Evolutionary conservation across 331 rosid genomes (phyloP), one percentile per base, ranked within the genome.

Genomic region (Telfairia occidentalis): DNA sequence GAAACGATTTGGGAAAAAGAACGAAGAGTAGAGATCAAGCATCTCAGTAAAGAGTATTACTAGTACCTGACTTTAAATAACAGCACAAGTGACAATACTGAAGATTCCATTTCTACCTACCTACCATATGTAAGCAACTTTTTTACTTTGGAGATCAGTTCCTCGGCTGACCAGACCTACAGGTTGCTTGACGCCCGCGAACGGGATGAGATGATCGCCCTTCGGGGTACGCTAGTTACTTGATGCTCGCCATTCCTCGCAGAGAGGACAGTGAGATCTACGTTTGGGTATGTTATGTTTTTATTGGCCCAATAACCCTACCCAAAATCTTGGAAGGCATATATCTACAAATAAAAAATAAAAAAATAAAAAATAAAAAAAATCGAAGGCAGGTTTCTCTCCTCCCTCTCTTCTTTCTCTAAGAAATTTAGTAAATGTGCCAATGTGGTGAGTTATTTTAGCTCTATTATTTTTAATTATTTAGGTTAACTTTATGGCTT

Each of bases 291-390:
- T 26, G 12, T 7, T 13, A 16, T 16, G 69, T 43, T 38, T 28
- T 32, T 32, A 40, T 64, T 10, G 29, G 71, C 71, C 49, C n/a
- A 35, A 37, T 35, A 64, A 9, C 29, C 71, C 48, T 64, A 64
- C 71, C 71, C 71, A 63, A 18, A 63, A 61, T 61, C 28, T 54
- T 53, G n/a, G n/a, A n/a, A n/a, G n/a, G n/a, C n/a, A n/a, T n/a
- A n/a, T n/a, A n/a, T n/a, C n/a, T n/a, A n/a, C n/a, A n/a, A n/a
- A n/a, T n/a, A n/a, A n/a, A n/a, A n/a, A n/a, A n/a, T n/a, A n/a
- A n/a, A n/a, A n/a, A n/a, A n/a, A n/a, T n/a, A n/a, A n/a, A n/a
- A n/a, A n/a, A n/a, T n/a, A n/a, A n/a, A n/a, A n/a, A n/a, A n/a
- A n/a, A n/a, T n/a, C n/a, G n/a, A n/a, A n/a, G n/a, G n/a, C n/a